Conservation (phyloP, 1,139 yeast species). For the Candida sp. region DNA sequence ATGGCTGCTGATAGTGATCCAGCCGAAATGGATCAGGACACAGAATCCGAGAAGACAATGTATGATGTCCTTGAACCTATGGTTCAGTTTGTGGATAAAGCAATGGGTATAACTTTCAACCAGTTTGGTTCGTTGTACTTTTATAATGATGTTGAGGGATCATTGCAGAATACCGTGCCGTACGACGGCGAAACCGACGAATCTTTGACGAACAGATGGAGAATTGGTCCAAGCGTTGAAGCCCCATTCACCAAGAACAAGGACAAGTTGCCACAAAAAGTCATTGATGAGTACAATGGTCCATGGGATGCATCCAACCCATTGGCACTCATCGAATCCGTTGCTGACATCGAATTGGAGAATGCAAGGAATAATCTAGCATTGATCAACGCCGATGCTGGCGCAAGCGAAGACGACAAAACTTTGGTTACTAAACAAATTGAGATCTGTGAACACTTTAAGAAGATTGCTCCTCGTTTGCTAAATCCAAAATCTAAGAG, state of each 20-base stretch:
- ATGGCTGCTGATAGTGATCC: no score
- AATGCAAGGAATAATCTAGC: slow-evolving; percentile 59
- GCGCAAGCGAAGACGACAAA: slow-evolving; percentile 43
- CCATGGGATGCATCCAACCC: slow-evolving; percentile 75
- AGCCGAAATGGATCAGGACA: no score
- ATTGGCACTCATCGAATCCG: slow-evolving; percentile 60
- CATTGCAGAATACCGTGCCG: slow-evolving; percentile 50
- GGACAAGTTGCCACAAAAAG: slow-evolving; percentile 45
- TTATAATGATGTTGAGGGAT: slow-evolving; percentile 55
- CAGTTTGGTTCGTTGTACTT: slow-evolving; percentile 86
- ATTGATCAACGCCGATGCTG: slow-evolving; percentile 57
- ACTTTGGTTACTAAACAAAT: slow-evolving; percentile 53
- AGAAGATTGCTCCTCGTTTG: slow-evolving; percentile 56
- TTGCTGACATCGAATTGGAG: slow-evolving; percentile 72
- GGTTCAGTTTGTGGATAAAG: slow-evolving; percentile 59
- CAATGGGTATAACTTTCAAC: slow-evolving; percentile 61
- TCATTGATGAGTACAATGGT: slow-evolving; percentile 59
- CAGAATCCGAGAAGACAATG: slow-evolving; percentile 40
- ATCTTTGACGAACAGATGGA: slow-evolving; percentile 70
- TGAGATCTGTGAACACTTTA: slow-evolving; percentile 61
- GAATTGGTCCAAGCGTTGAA: slow-evolving; percentile 91
- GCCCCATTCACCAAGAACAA: slow-evolving; percentile 76
- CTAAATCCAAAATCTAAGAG: slow-evolving; percentile 53
- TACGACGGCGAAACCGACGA: slow-evolving; percentile 68
- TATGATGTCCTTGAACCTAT: slow-evolving; percentile 64